These are phyloP conservation scores for Suillus plorans DNA, from an alignment of 768 basidiomycete species.

Conservation along the genomic window DNA sequence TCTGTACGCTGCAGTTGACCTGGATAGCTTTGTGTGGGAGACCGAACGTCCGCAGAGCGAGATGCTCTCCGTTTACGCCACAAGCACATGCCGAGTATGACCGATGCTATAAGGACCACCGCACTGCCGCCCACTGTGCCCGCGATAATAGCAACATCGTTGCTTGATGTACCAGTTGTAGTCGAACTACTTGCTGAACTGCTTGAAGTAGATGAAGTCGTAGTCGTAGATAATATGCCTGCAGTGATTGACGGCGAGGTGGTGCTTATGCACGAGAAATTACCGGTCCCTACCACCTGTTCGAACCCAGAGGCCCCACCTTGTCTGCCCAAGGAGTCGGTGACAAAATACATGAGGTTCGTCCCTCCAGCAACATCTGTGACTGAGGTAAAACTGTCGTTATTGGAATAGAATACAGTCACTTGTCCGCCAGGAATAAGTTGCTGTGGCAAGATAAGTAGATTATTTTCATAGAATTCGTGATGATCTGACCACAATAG, in stretches of 20 bases:
- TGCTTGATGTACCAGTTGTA: constrained; percentile 15
- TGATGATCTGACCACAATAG: constrained; percentile 42
- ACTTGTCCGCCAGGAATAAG: constrained; percentile 64
- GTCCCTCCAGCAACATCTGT: constrained; percentile 58
- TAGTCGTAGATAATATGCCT: neutral
- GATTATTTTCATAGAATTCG: neutral
- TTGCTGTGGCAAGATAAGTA: constrained; percentile 37
- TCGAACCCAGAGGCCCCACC: constrained; percentile 60
- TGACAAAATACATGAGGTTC: constrained; percentile 55
- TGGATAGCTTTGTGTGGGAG: constrained; percentile 24
- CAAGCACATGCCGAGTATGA: constrained; percentile 53
- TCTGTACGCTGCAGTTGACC: constrained; percentile 39
- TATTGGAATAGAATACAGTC: constrained; percentile 40
- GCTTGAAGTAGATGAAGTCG: constrained; percentile 19
- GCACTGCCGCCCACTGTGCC: constrained; percentile 50
- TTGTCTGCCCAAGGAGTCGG: constrained; percentile 45
- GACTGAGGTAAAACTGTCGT: constrained; percentile 47
- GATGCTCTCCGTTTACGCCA: constrained; percentile 31
- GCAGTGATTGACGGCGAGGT: constrained; percentile 53
- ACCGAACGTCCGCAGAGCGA: constrained; percentile 28
- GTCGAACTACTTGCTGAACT: constrained; percentile 7
- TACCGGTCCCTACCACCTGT: constrained; percentile 46
- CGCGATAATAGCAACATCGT: constrained; percentile 47
- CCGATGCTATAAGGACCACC: constrained; percentile 49
- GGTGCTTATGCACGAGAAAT: constrained; percentile 50